Evolutionary conservation across 192 early-diverging fungal genomes (phyloP), one percentile per base, ranked within the genome.

Genomic region (Entophlyctis helioformis): DNA sequence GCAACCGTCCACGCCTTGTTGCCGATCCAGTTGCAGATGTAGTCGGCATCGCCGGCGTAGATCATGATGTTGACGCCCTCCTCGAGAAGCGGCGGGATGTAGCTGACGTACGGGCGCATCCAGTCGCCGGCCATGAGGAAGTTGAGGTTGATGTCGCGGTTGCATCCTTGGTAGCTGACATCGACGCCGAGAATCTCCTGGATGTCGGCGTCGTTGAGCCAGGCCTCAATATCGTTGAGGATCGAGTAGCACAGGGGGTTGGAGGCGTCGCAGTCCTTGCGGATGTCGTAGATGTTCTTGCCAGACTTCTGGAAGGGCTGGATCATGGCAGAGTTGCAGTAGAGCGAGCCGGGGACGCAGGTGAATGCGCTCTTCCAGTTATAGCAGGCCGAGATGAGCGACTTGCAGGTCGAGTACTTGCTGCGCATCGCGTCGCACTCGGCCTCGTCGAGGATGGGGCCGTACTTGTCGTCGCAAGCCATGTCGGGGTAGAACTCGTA

Each of bases 21-120:
- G 44, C 86, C 83, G 44, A 76, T 67, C 70, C 81, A 88, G 65
- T 89, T 89, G 77, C 89, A 93, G 50, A 91, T 91, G 59, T 78
- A 94, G 63, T 94, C 90, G 2, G 85, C 85, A 46, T 94, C 90
- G 29, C 94, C 92, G 48, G 85, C 83, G 63, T 93, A 95, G 21
- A 98, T 69, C 31, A 98, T 56, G 10, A 94, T 71, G 22, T 81
- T 80, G 52, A 94, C 71, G 27, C 83, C 84, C 46, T 72, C 78
- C 35, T 79, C 84, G 26, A 96, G 78, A 45, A 94, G 44, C 24
- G 54, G 54, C 23, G 66, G 60, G 6, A 79, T 24, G 54, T 46
- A 56, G 48, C 48, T 73, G 43, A 63, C 73, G 52, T 78, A 91
- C 19, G 89, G 89, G 47, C 76, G 74, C 85, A 88, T 89, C 82